Conservation (phyloP, 176 grass and related monocot species). For the Elymus sibiricus region DNA sequence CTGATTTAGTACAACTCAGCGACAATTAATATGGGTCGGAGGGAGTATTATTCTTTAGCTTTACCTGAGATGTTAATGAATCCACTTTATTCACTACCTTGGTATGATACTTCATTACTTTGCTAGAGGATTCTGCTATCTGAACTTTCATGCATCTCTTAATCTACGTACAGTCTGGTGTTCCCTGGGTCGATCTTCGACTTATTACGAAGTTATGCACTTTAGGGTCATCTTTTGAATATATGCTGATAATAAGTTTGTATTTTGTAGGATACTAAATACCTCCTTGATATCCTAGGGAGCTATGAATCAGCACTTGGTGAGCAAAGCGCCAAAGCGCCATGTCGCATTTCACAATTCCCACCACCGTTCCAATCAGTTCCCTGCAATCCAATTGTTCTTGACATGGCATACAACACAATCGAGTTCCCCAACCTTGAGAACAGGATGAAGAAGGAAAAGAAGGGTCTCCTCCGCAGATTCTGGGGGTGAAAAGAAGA, state of each 20-base stretch:
- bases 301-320: conserved; percentile 79
- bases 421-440: conserved; percentile 89
- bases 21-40: too few species aligned
- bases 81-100: neutral
- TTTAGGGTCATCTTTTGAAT: neutral
- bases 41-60: neutral
- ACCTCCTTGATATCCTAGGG: conserved; percentile 74
- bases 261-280: conserved; percentile 60
- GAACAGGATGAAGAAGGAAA: conserved; percentile 96
- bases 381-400: conserved; percentile 92
- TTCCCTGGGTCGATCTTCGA: neutral
- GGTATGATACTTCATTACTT: neutral
- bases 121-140: neutral
- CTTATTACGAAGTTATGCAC: neutral
- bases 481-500: conserved; percentile 56
- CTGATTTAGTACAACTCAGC: too few species aligned
- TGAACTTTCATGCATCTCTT: neutral
- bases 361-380: conserved; percentile 74
- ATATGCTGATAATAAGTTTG: conserved; percentile 11
- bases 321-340: conserved; percentile 60
- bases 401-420: conserved; percentile 79
- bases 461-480: conserved; percentile 88
- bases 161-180: neutral
- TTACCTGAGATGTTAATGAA: neutral
- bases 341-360: conserved; percentile 55